A percentile compares a stretch with the other conserved stretches of the same genome.
Conservation (phyloP, 2,329 filamentous ascomycete species). For the Colletotrichum euphorbiae region DNA sequence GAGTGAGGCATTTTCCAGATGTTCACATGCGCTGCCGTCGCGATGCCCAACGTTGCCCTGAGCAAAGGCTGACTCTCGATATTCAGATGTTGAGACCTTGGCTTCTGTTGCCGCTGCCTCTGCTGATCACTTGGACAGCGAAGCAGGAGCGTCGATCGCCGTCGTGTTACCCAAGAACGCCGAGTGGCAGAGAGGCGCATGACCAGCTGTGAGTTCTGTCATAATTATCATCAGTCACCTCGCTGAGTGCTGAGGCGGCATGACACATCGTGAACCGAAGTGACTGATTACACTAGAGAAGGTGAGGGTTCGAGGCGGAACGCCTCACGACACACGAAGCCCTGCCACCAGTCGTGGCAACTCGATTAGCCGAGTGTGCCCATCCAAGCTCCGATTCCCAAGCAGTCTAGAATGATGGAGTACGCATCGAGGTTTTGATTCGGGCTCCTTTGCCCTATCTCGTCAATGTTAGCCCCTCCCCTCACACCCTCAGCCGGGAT, state of each 20-base stretch:
- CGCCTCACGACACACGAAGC: conserved; percentile 14
- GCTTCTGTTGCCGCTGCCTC: neutral
- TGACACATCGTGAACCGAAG: conserved; percentile 3
- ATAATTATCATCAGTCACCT: neutral
- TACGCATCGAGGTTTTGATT: conserved; percentile 21
- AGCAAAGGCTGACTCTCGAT: neutral
- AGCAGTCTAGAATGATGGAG: conserved; percentile 19
- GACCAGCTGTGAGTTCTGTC: neutral
- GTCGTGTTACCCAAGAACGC: neutral
- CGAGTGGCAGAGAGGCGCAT: neutral
- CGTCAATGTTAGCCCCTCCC: neutral
- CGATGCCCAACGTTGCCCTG: neutral
- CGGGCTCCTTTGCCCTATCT: conserved; percentile 16
- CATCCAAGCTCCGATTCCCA: conserved; percentile 4
- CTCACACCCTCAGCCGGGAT: conserved; percentile 16
- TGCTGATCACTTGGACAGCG: conserved; percentile 1
- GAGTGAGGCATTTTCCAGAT: conserved; percentile 9
- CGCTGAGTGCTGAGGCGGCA: neutral
- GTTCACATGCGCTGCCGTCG: neutral
- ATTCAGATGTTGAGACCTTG: neutral
- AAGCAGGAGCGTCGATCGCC: neutral
- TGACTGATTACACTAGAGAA: too few relatives aligned
- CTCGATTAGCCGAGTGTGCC: neutral
- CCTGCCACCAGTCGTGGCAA: conserved; percentile 2
- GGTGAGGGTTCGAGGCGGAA: neutral